Conservation (phyloP, 768 basidiomycete genomes). For the Dendrothele bispora region DNA sequence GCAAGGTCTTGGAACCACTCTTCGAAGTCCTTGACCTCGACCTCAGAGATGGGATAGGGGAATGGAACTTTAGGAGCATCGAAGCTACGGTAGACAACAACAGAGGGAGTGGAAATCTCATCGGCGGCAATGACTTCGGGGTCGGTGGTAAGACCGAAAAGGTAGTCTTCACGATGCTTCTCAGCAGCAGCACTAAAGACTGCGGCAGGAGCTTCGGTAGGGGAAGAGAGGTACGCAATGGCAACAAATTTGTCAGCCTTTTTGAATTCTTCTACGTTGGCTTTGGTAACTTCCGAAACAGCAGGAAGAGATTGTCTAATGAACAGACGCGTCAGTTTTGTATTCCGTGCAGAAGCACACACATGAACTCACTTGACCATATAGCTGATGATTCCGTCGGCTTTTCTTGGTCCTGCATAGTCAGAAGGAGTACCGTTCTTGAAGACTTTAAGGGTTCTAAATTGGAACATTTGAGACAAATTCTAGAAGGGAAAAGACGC, state of each 20-base stretch:
- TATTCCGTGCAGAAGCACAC: slow-evolving; percentile 1
- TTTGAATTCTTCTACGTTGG: slow-evolving; percentile 83
- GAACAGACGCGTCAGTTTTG: slow-evolving; percentile 14
- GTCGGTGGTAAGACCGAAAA: slow-evolving; percentile 88
- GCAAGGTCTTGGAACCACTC: slow-evolving; percentile 83
- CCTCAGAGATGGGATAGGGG: slow-evolving; percentile 60
- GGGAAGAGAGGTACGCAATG: slow-evolving; percentile 78
- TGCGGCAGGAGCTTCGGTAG: slow-evolving; percentile 65
- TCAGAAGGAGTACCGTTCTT: slow-evolving; percentile 77
- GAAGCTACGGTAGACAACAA: slow-evolving; percentile 90
- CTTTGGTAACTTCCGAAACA: slow-evolving; percentile 76
- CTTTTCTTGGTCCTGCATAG: slow-evolving; percentile 87
- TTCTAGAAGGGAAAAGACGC: background rate
- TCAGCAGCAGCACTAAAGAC: slow-evolving; percentile 83
- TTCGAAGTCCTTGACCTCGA: slow-evolving; percentile 61
- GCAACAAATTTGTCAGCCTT: slow-evolving; percentile 88
- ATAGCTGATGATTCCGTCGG: slow-evolving; percentile 94
- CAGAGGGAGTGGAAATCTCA: slow-evolving; percentile 75
- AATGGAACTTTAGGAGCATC: slow-evolving; percentile 79
- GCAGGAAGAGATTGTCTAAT: slow-evolving; percentile 90
- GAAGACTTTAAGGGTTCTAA: slow-evolving; percentile 89
- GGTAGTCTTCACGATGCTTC: slow-evolving; percentile 87
- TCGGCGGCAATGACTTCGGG: slow-evolving; percentile 64
- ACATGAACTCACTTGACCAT: slow-evolving; percentile 80
- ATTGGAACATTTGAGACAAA: background rate